Base-by-base conservation (phyloP, 2,329 filamentous ascomycete species). In the Colletotrichum nymphaeae region DNA sequence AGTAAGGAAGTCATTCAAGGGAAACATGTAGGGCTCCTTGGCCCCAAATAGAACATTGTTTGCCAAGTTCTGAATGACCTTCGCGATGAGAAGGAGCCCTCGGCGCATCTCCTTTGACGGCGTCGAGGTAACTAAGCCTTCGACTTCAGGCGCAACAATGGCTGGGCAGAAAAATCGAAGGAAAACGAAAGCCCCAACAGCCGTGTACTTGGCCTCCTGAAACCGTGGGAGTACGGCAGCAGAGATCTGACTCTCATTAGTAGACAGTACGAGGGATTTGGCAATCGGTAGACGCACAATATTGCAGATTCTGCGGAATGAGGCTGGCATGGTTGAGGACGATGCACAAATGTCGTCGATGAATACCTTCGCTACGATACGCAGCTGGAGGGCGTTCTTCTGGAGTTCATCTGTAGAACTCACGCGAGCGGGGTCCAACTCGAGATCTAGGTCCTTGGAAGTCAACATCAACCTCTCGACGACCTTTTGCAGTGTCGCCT, bases 11-110 rank as follows among this genome's bases (percentile, higher is more conserved):
- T 92, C 88, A 78, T 93, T 93, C 26, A 93, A 82, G 1, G 92
- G 90, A 74, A 90, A 92, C 92, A 93, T 93, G 78, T 93, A 93
- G 4, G 91, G 90, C 78, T 93, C 92, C 80, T 93, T 93, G 42
- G 91, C 90, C 4, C 92, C 92, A 76, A 93, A 93, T 1, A 93
- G 84, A 32, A 93, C 91, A 71, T 93, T 93, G 77, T 93, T 93
- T 46, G 92, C 92, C 46, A 93, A 84, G 77, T 93, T 93, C 76
- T 93, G 92, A 26, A 93, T 89, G 71, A 93, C 89, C 78, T 93
- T 93, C 63, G 92, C 91, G 76, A 93, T 93, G 37, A 93, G 85
- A 35, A 93, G 85, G 6, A 93, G 84, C 4, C 92, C 91, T 67
- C 92, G 87, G 22, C 92, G 87, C 89, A 93, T 92, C 77, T 93